Evolutionary conservation across 2,329 filamentous ascomycete species (phyloP).

Genomic region (Neospermospora avenae): DNA sequence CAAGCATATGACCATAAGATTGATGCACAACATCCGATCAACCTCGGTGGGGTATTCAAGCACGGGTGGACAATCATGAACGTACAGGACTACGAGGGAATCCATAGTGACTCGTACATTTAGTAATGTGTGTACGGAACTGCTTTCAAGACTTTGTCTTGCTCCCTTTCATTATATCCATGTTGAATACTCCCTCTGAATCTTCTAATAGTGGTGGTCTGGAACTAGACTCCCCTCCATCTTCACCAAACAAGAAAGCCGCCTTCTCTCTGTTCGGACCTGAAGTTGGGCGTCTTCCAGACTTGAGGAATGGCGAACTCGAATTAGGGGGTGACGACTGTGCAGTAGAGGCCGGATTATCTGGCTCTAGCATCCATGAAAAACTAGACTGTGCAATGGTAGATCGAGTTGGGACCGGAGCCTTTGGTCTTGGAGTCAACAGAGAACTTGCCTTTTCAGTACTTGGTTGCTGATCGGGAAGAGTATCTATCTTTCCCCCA

Average conservation of each 20-base stretch:
- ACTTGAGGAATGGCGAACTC: slow-evolving; percentile 31
- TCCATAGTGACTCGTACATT: neutral
- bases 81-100: neutral
- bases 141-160: slow-evolving; percentile 15
- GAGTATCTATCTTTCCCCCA: neutral
- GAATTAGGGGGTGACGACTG: slow-evolving; percentile 29
- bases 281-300: slow-evolving; percentile 26
- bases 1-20: neutral
- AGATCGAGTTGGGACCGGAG: slow-evolving; percentile 57
- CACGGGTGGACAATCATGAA: neutral
- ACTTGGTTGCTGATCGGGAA: neutral
- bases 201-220: slow-evolving; percentile 21
- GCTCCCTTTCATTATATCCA: slow-evolving; percentile 28
- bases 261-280: slow-evolving; percentile 33
- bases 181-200: slow-evolving; percentile 30
- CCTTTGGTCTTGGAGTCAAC: slow-evolving; percentile 29
- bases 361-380: slow-evolving; percentile 70
- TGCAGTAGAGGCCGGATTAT: slow-evolving; percentile 19
- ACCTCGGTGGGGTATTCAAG: neutral
- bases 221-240: slow-evolving; percentile 23
- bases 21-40: neutral
- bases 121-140: neutral
- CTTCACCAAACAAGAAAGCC: slow-evolving; percentile 36
- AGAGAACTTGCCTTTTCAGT: slow-evolving; percentile 3
- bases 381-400: slow-evolving; percentile 72